Conservation (phyloP, 352 stramenopile genomes). For the Phytopythium vexans region DNA sequence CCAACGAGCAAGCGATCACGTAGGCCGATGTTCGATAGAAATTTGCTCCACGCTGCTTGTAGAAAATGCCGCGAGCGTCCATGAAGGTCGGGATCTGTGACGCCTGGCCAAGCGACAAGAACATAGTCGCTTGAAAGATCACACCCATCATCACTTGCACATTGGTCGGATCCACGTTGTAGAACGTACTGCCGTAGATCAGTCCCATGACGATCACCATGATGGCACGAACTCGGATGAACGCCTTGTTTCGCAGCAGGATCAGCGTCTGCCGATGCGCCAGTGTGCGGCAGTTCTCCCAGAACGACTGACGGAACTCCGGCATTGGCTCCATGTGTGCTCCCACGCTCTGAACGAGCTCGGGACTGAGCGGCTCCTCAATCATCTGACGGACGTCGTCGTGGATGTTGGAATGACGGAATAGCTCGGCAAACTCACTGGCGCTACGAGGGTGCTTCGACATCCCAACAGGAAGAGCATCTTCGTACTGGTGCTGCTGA, state of each 20-base stretch:
- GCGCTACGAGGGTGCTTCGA: slow-evolving; percentile 16
- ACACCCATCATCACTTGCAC: slow-evolving; percentile 54
- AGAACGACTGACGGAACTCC: slow-evolving; percentile 19
- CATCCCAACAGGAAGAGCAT: slow-evolving; percentile 5
- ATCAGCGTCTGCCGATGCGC: slow-evolving; percentile 45
- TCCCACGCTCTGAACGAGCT: slow-evolving; percentile 71
- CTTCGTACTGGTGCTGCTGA: slow-evolving; percentile 35
- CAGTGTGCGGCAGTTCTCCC: slow-evolving; percentile 12
- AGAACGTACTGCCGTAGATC: slow-evolving; percentile 35
- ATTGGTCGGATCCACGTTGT: slow-evolving; percentile 22
- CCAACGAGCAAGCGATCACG: slow-evolving; percentile 37
- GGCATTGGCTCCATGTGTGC: slow-evolving; percentile 68
- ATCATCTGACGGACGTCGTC: slow-evolving; percentile 57
- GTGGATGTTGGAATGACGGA: slow-evolving; percentile 19
- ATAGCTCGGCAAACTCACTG: slow-evolving; percentile 20
- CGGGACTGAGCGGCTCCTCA: slow-evolving; percentile 80
- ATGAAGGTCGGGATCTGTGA: slow-evolving; percentile 71
- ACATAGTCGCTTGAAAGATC: slow-evolving; percentile 72
- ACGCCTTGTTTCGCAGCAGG: slow-evolving; percentile 34
- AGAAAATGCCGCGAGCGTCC: slow-evolving; percentile 48
- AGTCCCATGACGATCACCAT: slow-evolving; percentile 42
- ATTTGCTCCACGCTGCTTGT: slow-evolving; percentile 73
- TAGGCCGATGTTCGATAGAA: slow-evolving; percentile 76
- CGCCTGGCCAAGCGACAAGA: slow-evolving; percentile 63
- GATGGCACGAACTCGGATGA: slow-evolving; percentile 22